Evolutionary conservation across 305 asterid species (phyloP).

Genomic region (Caryopteris hybrid): DNA sequence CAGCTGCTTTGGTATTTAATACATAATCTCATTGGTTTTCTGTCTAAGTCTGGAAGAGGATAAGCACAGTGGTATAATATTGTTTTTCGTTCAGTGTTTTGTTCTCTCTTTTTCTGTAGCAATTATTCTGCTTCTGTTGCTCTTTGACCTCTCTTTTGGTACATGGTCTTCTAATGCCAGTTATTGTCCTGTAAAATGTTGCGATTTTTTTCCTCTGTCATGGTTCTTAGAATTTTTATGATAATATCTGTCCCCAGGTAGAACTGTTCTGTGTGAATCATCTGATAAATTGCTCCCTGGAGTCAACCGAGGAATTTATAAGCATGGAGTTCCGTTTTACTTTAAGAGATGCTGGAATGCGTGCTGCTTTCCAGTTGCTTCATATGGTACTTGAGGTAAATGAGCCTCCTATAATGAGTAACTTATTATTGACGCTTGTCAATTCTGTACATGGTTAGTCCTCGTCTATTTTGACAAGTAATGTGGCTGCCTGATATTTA

Average conservation of each 20-base stretch:
- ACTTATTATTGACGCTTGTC: slow-evolving; percentile 8
- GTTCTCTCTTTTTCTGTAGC: slow-evolving; percentile 5
- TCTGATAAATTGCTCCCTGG: slow-evolving; percentile 94
- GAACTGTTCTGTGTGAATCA: slow-evolving; percentile 98
- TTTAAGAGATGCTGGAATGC: slow-evolving; percentile 93
- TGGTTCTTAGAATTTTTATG: slow-evolving; percentile 14
- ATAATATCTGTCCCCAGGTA: slow-evolving; percentile 55
- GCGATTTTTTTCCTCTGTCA: not conserved
- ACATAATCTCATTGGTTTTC: slow-evolving; percentile 1
- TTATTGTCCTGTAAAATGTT: not conserved
- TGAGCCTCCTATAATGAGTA: slow-evolving; percentile 9
- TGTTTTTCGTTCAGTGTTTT: not conserved
- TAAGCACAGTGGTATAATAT: not conserved
- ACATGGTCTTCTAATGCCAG: not conserved
- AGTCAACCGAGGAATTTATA: slow-evolving; percentile 98
- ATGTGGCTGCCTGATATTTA: slow-evolving; percentile 4
- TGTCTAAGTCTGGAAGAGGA: not conserved
- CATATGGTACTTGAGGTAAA: slow-evolving; percentile 99
- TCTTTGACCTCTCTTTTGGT: slow-evolving; percentile 3
- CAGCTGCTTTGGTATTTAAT: not conserved
- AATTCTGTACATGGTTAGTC: slow-evolving; percentile 1
- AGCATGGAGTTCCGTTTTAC: slow-evolving; percentile 99
- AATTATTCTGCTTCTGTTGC: not conserved
- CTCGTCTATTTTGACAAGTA: slow-evolving; percentile 1
- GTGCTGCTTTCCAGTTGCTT: slow-evolving; percentile 98